These are phyloP conservation scores for Populus deltoides DNA, from an alignment of 345 rosid species.

Conservation along the genomic window DNA sequence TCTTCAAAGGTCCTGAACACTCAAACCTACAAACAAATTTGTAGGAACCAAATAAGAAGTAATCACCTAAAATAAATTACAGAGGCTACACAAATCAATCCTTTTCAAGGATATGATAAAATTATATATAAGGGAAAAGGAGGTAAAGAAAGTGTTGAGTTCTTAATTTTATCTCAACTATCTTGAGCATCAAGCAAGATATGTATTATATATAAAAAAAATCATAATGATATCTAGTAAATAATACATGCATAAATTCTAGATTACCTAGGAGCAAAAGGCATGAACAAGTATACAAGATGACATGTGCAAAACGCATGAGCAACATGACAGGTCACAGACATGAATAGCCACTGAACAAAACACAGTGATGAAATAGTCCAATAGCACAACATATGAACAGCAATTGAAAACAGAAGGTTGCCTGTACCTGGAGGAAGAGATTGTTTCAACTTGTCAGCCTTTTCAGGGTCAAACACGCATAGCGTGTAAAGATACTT, in stretches of 20 bases:
- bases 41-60: background rate
- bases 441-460: slow-evolving; percentile 92
- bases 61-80: background rate
- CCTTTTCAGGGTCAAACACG: slow-evolving; percentile 80
- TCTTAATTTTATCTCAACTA: background rate
- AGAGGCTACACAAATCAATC: background rate
- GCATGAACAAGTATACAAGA: background rate
- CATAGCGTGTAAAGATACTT: slow-evolving; percentile 88
- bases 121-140: background rate
- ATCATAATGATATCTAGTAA: background rate
- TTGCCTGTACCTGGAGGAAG: slow-evolving; percentile 71
- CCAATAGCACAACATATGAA: background rate
- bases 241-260: background rate
- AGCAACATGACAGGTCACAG: background rate
- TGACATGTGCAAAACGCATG: background rate
- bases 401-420: background rate
- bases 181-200: background rate
- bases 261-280: background rate
- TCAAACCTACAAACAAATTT: slow-evolving; percentile 19
- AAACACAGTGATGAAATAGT: background rate
- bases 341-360: background rate
- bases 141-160: background rate
- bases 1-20: slow-evolving; percentile 28
- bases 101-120: background rate
- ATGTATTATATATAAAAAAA: background rate